Conservation (phyloP, 176 grass and related monocot genomes). For the Oryza australiensis region DNA sequence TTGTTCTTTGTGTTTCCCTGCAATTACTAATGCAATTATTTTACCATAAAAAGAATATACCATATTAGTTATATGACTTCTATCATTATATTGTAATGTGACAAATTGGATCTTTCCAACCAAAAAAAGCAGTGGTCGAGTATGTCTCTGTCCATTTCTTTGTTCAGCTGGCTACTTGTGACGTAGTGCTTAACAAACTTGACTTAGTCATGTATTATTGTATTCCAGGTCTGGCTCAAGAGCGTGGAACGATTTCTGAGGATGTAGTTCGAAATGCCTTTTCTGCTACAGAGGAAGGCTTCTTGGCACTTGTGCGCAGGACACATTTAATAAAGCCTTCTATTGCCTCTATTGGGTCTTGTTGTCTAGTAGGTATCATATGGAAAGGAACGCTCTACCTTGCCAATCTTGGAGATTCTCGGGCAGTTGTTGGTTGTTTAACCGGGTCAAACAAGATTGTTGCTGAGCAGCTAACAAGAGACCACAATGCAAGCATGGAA, state of each 20-base stretch:
- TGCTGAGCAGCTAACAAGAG: slow-evolving; percentile 87
- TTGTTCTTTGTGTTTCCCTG: background rate
- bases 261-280: slow-evolving; percentile 85
- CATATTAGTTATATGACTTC: background rate
- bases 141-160: background rate
- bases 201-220: background rate
- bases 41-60: background rate
- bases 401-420: slow-evolving; percentile 91
- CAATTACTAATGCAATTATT: background rate
- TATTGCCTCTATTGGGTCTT: slow-evolving; percentile 86
- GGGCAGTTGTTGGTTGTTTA: slow-evolving; percentile 78
- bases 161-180: background rate
- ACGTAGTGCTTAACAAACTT: background rate
- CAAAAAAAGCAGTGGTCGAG: background rate
- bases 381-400: slow-evolving; percentile 85
- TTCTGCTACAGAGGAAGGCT: slow-evolving; percentile 87
- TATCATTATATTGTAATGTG: background rate
- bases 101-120: background rate
- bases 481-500: slow-evolving; percentile 89
- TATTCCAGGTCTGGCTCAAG: slow-evolving; percentile 64
- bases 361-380: slow-evolving; percentile 87
- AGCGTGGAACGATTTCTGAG: slow-evolving; percentile 79
- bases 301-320: slow-evolving; percentile 85
- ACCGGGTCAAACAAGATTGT: slow-evolving; percentile 58
- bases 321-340: slow-evolving; percentile 85